These are phyloP conservation scores for Paraphoma chrysanthemicola DNA, from an alignment of 2,329 filamentous ascomycete species.

Conservation along the genomic window DNA sequence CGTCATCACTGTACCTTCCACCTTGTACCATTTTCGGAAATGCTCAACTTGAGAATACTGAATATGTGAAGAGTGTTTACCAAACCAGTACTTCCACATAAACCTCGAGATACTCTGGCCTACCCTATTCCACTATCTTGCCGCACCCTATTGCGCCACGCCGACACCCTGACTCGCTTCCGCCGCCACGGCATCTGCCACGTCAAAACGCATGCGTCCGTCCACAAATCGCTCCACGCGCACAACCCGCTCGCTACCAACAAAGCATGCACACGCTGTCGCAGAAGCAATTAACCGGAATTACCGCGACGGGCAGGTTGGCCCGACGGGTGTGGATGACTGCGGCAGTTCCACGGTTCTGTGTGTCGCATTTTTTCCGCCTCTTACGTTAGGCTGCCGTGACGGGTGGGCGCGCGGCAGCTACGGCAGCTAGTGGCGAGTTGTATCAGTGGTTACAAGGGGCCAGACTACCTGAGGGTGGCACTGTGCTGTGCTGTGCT, in stretches of 20 bases:
- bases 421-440: background rate
- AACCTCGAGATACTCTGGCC: too few species aligned
- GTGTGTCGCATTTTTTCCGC: constrained; percentile 6
- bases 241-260: background rate
- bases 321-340: constrained; percentile 20
- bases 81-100: too few species aligned
- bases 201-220: constrained; percentile 1
- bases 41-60: too few species aligned
- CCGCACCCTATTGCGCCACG: background rate
- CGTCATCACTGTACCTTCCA: too few species aligned
- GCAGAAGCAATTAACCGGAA: constrained; percentile 8
- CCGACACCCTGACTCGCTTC: constrained; percentile 1
- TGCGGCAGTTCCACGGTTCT: constrained; percentile 30
- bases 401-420: background rate
- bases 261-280: background rate
- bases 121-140: too few species aligned
- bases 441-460: background rate
- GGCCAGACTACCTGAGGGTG: too few species aligned
- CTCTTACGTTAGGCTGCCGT: constrained; percentile 1
- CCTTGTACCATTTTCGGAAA: too few species aligned
- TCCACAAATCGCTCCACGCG: background rate
- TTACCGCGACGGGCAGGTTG: constrained; percentile 21
- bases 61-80: too few species aligned
- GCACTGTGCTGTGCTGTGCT: too few species aligned
- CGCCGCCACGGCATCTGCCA: constrained; percentile 3